Evolutionary conservation across 176 grass and related monocot genomes (phyloP).

Genomic region (Canna indica): DNA sequence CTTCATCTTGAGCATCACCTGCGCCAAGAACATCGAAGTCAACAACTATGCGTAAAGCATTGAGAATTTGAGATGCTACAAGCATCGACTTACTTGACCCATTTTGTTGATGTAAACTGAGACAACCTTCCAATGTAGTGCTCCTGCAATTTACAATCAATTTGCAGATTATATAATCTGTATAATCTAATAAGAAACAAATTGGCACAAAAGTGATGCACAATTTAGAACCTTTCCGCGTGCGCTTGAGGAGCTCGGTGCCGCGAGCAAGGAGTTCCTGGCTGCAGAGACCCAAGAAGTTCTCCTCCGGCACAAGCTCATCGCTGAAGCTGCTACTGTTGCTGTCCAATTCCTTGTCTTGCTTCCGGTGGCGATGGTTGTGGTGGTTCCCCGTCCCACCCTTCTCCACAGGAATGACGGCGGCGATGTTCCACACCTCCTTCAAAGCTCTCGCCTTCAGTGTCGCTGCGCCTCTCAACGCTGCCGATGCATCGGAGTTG

Average conservation of each 20-base stretch:
- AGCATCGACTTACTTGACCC: conserved; percentile 40
- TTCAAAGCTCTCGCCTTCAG: conserved; percentile 67
- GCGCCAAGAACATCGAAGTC: background rate
- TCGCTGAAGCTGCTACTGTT: conserved; percentile 59
- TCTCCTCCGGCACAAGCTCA: conserved; percentile 49
- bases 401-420: conserved; percentile 92
- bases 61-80: background rate
- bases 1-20: conserved; percentile 98
- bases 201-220: background rate
- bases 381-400: conserved; percentile 20
- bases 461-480: conserved; percentile 63
- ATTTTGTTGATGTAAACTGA: conserved; percentile 68
- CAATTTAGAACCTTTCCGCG: conserved; percentile 72
- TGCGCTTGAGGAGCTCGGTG: conserved; percentile 91
- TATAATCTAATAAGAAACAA: background rate
- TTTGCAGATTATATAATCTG: background rate
- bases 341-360: conserved; percentile 45
- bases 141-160: conserved; percentile 23
- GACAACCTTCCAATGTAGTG: conserved; percentile 82
- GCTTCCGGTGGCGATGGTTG: conserved; percentile 34
- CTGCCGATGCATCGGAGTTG: conserved; percentile 12
- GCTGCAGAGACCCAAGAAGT: conserved; percentile 68
- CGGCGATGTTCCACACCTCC: conserved; percentile 75
- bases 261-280: conserved; percentile 87
- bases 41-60: background rate